Conservation (phyloP, 331 rosid genomes). For the Cucumis variabilis region DNA sequence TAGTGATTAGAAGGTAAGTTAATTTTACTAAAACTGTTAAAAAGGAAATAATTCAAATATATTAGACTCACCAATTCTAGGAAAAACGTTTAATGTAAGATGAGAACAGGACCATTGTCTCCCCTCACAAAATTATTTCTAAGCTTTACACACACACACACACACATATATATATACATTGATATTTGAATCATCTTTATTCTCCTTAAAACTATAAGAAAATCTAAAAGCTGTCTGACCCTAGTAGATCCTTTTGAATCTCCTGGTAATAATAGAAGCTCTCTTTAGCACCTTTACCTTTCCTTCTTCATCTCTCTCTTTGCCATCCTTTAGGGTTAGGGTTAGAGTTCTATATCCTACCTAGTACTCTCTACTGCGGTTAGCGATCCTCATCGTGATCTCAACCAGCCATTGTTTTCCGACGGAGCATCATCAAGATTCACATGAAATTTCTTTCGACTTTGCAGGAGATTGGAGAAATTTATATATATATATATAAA, state of each 20-base stretch:
- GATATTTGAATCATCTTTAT: no score
- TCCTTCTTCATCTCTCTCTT: neutral
- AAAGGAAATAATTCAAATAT: no score
- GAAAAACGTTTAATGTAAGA: no score
- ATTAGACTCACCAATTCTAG: no score
- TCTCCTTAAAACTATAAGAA: no score
- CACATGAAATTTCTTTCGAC: slow-evolving; percentile 45
- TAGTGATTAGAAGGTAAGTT: no score
- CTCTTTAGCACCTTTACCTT: neutral
- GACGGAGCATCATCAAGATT: slow-evolving; percentile 99
- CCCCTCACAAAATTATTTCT: no score
- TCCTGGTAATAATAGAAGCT: neutral
- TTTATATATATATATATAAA: no score
- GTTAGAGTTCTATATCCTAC: neutral
- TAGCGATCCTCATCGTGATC: slow-evolving; percentile 22
- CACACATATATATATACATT: no score
- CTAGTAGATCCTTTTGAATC: neutral
- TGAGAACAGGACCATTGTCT: no score
- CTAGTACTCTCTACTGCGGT: neutral
- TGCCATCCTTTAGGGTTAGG: slow-evolving; percentile 51
- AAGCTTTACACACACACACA: no score
- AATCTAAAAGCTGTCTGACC: neutral
- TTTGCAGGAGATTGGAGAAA: neutral
- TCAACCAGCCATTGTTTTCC: slow-evolving; percentile 64
- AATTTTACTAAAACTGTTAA: no score